Base-by-base conservation (phyloP, 1,284 basidiomycete genomes). In the Leccinum pachyderme region DNA sequence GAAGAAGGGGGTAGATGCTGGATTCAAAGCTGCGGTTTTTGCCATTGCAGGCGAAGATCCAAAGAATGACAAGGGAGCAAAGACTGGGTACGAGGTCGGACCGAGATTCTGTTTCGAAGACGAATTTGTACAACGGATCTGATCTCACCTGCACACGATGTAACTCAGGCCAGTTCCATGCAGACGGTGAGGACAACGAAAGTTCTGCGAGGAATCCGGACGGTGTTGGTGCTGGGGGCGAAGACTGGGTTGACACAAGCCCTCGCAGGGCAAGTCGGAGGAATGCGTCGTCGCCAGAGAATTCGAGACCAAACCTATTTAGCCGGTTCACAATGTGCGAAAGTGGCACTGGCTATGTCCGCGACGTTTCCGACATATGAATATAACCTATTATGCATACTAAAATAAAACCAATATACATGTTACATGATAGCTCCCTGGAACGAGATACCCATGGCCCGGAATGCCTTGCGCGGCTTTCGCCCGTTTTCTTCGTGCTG, bases 1-100 rank as follows among this genome's bases (percentile, higher is more conserved):
- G 70, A 90, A 89, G 79, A 91, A 91, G 49, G 89, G 89, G 68
- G 84, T 84, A 55, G 89, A 91, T 59, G 87, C 79, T 61, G 89
- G 89, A 71, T 91, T 90, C 63, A 91, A 76, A 55, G 84, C 78
- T 65, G 81, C 84, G 66, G 83, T 87, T 78, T 81, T 84, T 56
- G 86, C 82, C 84, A 89, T 87, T 64, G 73, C 73, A 71, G 72
- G 62, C 59, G 61, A 67, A 58, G 55, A 55, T 58, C 54, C 52
- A 49, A 49, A 29, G 49, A 52, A 49, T 33, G 51, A 43, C 47
- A 41, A 58, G 55, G 47, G 52, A 47, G 35, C 44, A 47, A 64
- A 47, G 61, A 55, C 62, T 63, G 24, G 37, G 24, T 33, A 51
- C 22, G 33, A 24, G 5, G 59, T 25, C 50, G 50, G 45, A 35